These are phyloP conservation scores for Epithele typhae DNA, from an alignment of 768 basidiomycete genomes.

Conservation along the genomic window DNA sequence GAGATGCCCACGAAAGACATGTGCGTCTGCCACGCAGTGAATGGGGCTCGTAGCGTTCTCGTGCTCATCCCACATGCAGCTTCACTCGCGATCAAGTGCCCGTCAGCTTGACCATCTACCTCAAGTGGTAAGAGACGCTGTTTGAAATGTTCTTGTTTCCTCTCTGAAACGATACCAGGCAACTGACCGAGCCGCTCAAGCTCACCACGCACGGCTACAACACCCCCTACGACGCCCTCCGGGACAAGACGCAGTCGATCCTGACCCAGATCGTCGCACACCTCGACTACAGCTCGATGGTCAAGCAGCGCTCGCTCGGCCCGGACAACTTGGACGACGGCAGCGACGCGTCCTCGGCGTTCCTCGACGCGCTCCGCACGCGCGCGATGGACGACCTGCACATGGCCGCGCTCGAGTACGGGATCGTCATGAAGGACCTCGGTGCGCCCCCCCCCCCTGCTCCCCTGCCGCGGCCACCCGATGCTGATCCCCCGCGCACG, in stretches of 20 bases:
- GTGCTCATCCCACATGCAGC: conserved; percentile 28
- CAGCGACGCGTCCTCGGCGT: conserved; percentile 65
- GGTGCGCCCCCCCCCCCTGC: conserved; percentile 41
- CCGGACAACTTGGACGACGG: conserved; percentile 73
- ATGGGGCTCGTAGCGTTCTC: background rate
- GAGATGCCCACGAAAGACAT: conserved; percentile 90
- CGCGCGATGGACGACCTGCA: conserved; percentile 88
- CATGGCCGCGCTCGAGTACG: conserved; percentile 76
- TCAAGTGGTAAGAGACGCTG: conserved; percentile 60
- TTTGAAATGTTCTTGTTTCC: background rate
- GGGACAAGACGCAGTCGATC: conserved; percentile 84
- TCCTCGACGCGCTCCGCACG: conserved; percentile 76
- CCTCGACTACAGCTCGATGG: conserved; percentile 58
- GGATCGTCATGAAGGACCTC: conserved; percentile 78
- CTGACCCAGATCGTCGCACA: conserved; percentile 84
- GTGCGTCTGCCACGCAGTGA: conserved; percentile 44
- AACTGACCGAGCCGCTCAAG: conserved; percentile 49
- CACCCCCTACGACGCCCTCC: conserved; percentile 74
- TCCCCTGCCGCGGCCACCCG: no score
- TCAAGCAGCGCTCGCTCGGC: conserved; percentile 76
- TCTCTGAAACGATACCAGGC: conserved; percentile 28
- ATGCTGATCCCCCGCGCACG: no score
- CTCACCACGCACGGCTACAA: conserved; percentile 81
- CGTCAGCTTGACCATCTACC: conserved; percentile 76
- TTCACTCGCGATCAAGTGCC: conserved; percentile 88